Evolutionary conservation across 768 basidiomycete species (phyloP).

Genomic region (Leccinum obscurum): DNA sequence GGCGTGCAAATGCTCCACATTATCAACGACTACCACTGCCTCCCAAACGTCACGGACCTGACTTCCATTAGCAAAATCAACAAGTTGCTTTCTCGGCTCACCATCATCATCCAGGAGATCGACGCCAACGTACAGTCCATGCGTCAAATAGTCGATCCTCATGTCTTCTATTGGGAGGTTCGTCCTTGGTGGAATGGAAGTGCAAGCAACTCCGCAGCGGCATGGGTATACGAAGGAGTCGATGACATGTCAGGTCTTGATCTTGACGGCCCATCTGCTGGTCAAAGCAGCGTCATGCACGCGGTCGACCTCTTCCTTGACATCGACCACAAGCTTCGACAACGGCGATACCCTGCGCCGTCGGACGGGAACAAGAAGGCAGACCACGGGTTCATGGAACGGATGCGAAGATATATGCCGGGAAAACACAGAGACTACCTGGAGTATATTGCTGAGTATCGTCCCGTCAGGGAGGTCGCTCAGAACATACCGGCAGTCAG

Average conservation of each 20-base stretch:
- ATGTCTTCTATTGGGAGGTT: slow-evolving; percentile 84
- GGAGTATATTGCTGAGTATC: slow-evolving; percentile 56
- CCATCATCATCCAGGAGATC: slow-evolving; percentile 71
- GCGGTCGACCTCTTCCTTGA: slow-evolving; percentile 84
- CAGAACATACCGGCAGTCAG: slow-evolving; percentile 55
- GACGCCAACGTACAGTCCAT: slow-evolving; percentile 67
- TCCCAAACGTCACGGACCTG: slow-evolving; percentile 67
- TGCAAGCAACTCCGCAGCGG: slow-evolving; percentile 48
- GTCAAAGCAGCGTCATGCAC: slow-evolving; percentile 91
- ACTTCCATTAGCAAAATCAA: slow-evolving; percentile 67
- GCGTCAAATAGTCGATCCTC: slow-evolving; percentile 74
- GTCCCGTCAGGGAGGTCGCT: slow-evolving; percentile 63
- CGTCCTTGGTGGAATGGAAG: slow-evolving; percentile 94
- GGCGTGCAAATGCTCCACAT: slow-evolving; percentile 86
- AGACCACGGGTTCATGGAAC: slow-evolving; percentile 82
- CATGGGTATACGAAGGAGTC: slow-evolving; percentile 83
- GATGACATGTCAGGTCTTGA: slow-evolving; percentile 56
- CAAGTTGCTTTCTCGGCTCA: slow-evolving; percentile 67
- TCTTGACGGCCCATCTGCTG: slow-evolving; percentile 87
- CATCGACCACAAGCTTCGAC: slow-evolving; percentile 81
- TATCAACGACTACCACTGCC: slow-evolving; percentile 81
- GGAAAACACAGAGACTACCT: slow-evolving; percentile 87
- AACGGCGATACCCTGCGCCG: slow-evolving; percentile 66
- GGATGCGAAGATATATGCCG: slow-evolving; percentile 96
- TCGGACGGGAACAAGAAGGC: slow-evolving; percentile 64